phyloP scores from a whole-genome alignment of 441 rosid species.

The Populus tomentosa region DNA sequence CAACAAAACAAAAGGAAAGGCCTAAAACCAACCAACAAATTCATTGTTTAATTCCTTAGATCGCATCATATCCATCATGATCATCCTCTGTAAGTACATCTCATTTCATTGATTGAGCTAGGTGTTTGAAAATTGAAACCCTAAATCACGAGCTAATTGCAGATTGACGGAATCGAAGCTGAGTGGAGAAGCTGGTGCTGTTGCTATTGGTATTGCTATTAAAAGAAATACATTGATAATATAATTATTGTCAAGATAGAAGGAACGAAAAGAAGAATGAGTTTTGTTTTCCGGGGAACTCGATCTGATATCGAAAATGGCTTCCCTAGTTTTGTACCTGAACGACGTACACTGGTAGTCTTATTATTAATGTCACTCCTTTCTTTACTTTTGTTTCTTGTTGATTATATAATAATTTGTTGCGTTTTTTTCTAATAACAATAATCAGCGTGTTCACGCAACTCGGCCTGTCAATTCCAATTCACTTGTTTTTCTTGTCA shows the following conservation, averaged over 20 bases:
- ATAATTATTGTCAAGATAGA: background rate
- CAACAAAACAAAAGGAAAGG: background rate
- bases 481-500: slow-evolving; percentile 82
- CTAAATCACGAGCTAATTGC: background rate
- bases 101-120: background rate
- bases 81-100: background rate
- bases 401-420: background rate
- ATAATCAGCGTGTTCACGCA: slow-evolving; percentile 70
- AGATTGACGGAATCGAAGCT: background rate
- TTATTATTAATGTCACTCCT: background rate
- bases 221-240: background rate
- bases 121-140: background rate
- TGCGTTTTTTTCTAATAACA: background rate
- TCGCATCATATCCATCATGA: background rate
- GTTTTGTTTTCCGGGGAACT: slow-evolving; percentile 74
- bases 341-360: slow-evolving; percentile 58
- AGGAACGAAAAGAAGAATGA: slow-evolving; percentile 37
- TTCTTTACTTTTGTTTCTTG: background rate
- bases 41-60: background rate
- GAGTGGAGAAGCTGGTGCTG: background rate
- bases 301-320: slow-evolving; percentile 83
- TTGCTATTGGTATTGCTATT: no score
- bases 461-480: slow-evolving; percentile 76
- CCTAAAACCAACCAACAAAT: background rate
- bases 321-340: slow-evolving; percentile 59